Percentiles rank a stretch among this genome's conserved stretches.
These are phyloP conservation scores for Yamadazyma sp. DNA, from an alignment of 1,139 yeast genomes.

Conservation along the genomic window DNA sequence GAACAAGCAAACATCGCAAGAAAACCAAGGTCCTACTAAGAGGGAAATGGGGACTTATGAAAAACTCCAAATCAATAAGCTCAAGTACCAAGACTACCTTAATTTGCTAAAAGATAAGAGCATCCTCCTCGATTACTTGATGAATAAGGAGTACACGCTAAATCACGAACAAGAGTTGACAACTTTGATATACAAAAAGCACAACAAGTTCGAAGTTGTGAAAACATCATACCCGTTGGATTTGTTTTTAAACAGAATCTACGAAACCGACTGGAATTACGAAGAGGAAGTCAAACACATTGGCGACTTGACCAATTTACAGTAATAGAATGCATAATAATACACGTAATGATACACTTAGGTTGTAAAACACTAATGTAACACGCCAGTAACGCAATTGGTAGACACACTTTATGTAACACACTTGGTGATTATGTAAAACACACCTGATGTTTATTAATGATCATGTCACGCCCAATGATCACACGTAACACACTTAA, in stretches of 20 bases:
- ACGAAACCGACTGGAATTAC: slow-evolving; percentile 18
- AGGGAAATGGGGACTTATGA: slow-evolving; percentile 22
- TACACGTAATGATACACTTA: too few relatives aligned
- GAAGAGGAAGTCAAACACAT: slow-evolving; percentile 18
- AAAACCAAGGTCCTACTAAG: slow-evolving; percentile 9
- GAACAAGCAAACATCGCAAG: slow-evolving; percentile 4
- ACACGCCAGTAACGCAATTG: too few relatives aligned
- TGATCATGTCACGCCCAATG: too few relatives aligned
- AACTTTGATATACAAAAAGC: slow-evolving; percentile 9
- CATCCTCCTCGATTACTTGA: slow-evolving; percentile 26
- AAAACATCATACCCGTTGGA: slow-evolving; percentile 21
- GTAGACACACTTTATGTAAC: too few relatives aligned
- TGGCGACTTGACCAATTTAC: slow-evolving; percentile 3
- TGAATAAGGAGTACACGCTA: slow-evolving; percentile 24
- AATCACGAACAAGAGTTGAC: slow-evolving; percentile 29
- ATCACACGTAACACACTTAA: too few relatives aligned
- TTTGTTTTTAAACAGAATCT: slow-evolving; percentile 25
- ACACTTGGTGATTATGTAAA: too few relatives aligned
- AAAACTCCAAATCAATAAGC: slow-evolving; percentile 21
- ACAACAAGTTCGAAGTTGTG: slow-evolving; percentile 6
- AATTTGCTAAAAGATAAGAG: slow-evolving; percentile 27
- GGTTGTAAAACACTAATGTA: too few relatives aligned
- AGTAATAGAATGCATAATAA: background rate
- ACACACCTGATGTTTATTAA: too few relatives aligned
- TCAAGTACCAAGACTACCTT: slow-evolving; percentile 27